phyloP scores from a whole-genome alignment of 805 yeast genomes.

The Lipomyces japonicus region DNA sequence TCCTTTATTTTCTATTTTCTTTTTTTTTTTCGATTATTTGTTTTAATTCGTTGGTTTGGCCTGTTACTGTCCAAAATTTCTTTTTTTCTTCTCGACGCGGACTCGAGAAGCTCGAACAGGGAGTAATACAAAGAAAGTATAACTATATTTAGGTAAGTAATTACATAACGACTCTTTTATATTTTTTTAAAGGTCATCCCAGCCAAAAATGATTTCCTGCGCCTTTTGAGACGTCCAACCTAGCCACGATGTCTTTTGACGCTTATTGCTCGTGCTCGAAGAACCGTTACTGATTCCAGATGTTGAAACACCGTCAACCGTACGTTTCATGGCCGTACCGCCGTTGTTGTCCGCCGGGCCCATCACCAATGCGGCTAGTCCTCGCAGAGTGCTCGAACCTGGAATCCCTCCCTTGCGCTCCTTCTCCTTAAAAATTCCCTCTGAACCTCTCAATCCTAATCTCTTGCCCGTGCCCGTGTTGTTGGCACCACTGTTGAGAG shows the following conservation, averaged over 20 bases:
- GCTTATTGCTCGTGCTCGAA: not conserved
- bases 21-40: too few species aligned
- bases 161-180: too few species aligned
- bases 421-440: constrained; percentile 32
- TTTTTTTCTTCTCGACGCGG: too few species aligned
- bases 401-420: constrained; percentile 17
- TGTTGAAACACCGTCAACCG: too few species aligned
- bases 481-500: not conserved
- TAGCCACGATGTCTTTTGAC: constrained; percentile 33
- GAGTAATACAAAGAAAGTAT: too few species aligned
- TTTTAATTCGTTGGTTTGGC: too few species aligned
- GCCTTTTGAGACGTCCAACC: constrained; percentile 37
- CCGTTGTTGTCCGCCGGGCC: constrained; percentile 10
- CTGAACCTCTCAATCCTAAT: constrained; percentile 27
- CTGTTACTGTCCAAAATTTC: too few species aligned
- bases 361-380: constrained; percentile 17
- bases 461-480: constrained; percentile 10
- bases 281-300: not conserved
- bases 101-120: too few species aligned
- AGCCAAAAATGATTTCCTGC: constrained; percentile 52
- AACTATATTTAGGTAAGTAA: too few species aligned
- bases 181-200: constrained; percentile 49
- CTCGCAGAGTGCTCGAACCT: constrained; percentile 16
- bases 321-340: too few species aligned
- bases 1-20: too few species aligned